Evolutionary conservation across 2,329 filamentous ascomycete species (phyloP).

Genomic region (Monosporascus cannonballus): DNA sequence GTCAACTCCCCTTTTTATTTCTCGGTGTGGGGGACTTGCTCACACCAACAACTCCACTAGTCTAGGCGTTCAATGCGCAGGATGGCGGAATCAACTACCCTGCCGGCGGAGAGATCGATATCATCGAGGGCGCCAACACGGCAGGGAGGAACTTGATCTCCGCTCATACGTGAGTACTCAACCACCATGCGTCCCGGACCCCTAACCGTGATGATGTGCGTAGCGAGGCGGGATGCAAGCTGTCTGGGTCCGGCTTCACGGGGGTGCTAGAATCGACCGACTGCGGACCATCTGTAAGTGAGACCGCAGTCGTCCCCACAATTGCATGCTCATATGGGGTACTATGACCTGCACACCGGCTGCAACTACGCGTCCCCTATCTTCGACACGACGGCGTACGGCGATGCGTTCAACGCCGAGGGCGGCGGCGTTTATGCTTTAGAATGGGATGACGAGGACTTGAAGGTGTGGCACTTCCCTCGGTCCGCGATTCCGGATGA

Average conservation of each 20-base stretch:
- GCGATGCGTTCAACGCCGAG: conserved; percentile 59
- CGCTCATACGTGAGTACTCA: conserved; percentile 45
- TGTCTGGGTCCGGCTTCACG: conserved; percentile 16
- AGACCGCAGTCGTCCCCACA: too few relatives aligned
- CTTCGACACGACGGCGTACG: conserved; percentile 44
- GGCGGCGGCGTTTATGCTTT: conserved; percentile 66
- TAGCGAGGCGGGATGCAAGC: conserved; percentile 16
- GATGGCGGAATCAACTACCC: conserved; percentile 51
- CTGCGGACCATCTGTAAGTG: conserved; percentile 21
- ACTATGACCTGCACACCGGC: conserved; percentile 38
- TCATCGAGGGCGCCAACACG: conserved; percentile 64
- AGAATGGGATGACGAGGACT: conserved; percentile 61
- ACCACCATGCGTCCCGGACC: neutral
- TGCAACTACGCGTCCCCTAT: conserved; percentile 37
- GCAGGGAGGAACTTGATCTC: conserved; percentile 55
- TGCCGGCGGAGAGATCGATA: conserved; percentile 58
- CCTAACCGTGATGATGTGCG: conserved; percentile 1
- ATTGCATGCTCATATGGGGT: conserved; percentile 4
- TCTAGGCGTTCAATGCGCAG: conserved; percentile 40
- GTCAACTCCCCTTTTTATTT: neutral
- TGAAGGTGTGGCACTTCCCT: conserved; percentile 74
- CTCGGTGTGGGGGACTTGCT: neutral
- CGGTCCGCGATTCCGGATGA: conserved; percentile 60
- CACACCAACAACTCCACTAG: conserved; percentile 22
- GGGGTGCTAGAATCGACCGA: conserved; percentile 16